These are phyloP conservation scores for Tolypocladium capitatum DNA, from an alignment of 2,329 filamentous ascomycete species.

Conservation along the genomic window DNA sequence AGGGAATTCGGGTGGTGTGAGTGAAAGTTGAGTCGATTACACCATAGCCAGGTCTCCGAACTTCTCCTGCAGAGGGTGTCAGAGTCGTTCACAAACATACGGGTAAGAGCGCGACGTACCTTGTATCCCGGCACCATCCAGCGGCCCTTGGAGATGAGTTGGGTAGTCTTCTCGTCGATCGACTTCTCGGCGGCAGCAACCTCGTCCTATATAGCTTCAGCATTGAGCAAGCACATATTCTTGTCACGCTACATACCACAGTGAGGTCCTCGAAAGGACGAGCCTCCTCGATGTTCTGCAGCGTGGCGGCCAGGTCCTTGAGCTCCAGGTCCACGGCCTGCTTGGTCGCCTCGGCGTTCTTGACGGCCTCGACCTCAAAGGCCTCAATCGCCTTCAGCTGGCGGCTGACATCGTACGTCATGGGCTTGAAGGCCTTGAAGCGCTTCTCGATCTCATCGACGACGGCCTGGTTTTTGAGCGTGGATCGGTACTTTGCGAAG, in stretches of 20 bases:
- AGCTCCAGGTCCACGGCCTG: constrained; percentile 89
- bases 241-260: constrained; percentile 56
- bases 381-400: constrained; percentile 98
- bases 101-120: constrained; percentile 41
- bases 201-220: constrained; percentile 56
- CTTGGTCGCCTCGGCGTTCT: constrained; percentile 97
- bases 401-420: constrained; percentile 80
- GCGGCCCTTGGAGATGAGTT: constrained; percentile 94
- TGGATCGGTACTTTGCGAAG: constrained; percentile 81
- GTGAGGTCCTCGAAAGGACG: constrained; percentile 94
- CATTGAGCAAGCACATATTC: background rate
- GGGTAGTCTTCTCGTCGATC: constrained; percentile 90
- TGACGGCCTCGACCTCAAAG: constrained; percentile 91
- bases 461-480: constrained; percentile 92
- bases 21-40: constrained; percentile 43
- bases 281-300: constrained; percentile 94
- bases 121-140: constrained; percentile 99
- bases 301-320: constrained; percentile 81
- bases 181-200: constrained; percentile 87
- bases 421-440: constrained; percentile 82
- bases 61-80: constrained; percentile 63
- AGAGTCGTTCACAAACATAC: constrained; percentile 19
- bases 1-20: constrained; percentile 30
- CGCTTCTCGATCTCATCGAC: constrained; percentile 96
- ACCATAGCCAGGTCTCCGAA: constrained; percentile 94